Percentiles rank a stretch among this genome's conserved stretches.
Conservation (phyloP, 257 asterid species). For the Echites panduratus region DNA sequence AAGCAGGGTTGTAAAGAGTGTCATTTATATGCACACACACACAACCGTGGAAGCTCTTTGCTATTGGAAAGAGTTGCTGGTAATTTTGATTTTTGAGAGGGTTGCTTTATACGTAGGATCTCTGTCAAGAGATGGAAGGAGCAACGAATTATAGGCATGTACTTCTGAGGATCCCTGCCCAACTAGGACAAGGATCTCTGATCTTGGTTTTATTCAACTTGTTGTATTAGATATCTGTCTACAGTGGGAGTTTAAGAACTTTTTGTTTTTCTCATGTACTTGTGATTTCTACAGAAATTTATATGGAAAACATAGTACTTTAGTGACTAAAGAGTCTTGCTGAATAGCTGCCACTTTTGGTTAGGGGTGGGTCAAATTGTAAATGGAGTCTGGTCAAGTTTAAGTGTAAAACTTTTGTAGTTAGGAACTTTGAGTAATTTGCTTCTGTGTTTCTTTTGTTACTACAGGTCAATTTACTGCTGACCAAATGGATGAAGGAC, state of each 20-base stretch:
- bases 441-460: constrained; percentile 5
- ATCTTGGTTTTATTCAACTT: not conserved
- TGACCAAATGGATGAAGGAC: constrained; percentile 90
- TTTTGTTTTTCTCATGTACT: not conserved
- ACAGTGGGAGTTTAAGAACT: not conserved
- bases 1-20: too few relatives aligned
- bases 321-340: not conserved
- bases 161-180: not conserved
- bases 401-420: too few relatives aligned
- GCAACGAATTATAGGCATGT: not conserved
- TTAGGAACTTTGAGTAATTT: not conserved
- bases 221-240: not conserved
- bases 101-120: not conserved
- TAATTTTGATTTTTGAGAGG: not conserved
- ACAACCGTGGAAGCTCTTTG: not conserved
- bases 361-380: too few relatives aligned
- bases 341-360: too few relatives aligned
- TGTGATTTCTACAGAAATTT: not conserved
- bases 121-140: not conserved
- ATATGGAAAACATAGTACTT: not conserved
- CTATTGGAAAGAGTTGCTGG: not conserved
- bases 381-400: too few relatives aligned
- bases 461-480: constrained; percentile 76
- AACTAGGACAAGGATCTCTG: not conserved
- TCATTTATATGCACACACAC: too few relatives aligned